phyloP scores from a whole-genome alignment of 2,329 filamentous ascomycete genomes.

The Xylariaceae sp. region DNA sequence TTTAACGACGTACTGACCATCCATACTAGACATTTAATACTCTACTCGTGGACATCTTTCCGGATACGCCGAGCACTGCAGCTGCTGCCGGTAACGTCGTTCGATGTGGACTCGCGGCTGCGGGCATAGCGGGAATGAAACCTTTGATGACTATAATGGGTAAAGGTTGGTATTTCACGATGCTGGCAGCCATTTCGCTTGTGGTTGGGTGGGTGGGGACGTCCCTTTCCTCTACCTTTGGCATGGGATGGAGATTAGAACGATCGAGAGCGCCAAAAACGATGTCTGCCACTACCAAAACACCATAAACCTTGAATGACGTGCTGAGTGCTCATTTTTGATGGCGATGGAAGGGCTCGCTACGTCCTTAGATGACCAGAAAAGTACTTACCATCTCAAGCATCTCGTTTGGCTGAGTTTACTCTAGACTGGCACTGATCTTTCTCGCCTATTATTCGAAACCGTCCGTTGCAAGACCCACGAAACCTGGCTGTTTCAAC shows the following conservation, averaged over 20 bases:
- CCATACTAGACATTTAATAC: not conserved
- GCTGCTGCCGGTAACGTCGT: not conserved
- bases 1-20: not conserved
- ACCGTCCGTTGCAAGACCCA: too few species aligned
- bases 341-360: too few species aligned
- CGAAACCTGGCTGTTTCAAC: too few species aligned
- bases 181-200: constrained; percentile 1
- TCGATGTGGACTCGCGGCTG: not conserved
- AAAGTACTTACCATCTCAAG: too few species aligned
- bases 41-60: not conserved
- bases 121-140: not conserved
- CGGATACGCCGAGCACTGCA: not conserved
- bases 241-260: constrained; percentile 5
- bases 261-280: not conserved
- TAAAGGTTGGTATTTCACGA: constrained; percentile 4
- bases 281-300: too few species aligned
- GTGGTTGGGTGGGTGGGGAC: constrained; percentile 1
- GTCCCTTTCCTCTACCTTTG: not conserved
- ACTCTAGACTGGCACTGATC: too few species aligned
- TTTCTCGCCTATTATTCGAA: too few species aligned
- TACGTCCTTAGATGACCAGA: too few species aligned
- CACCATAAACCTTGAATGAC: too few species aligned
- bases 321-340: too few species aligned
- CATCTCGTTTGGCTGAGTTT: too few species aligned
- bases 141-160: constrained; percentile 1